These are phyloP conservation scores for Volvox carteri DNA, from an alignment of 163 green algal genomes.

Conservation along the genomic window DNA sequence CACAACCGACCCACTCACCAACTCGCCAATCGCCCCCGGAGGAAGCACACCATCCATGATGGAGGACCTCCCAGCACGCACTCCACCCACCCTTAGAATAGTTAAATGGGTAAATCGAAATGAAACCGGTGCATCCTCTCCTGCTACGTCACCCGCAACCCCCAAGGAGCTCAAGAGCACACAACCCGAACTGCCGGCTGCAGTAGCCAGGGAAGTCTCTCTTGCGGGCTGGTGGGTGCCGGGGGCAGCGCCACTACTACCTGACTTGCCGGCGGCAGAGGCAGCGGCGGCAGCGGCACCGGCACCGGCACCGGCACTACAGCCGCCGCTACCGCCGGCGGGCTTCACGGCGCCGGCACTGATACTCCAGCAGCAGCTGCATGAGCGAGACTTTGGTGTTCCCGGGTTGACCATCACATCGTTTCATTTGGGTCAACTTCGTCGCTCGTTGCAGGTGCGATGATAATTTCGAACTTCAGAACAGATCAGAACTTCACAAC, in stretches of 20 bases:
- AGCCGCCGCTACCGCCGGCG: neutral
- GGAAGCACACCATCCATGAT: too few species aligned
- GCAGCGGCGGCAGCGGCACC: neutral
- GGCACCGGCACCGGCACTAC: neutral
- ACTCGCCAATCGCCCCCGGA: too few species aligned
- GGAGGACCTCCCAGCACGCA: too few species aligned
- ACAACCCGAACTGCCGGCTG: conserved; percentile 57
- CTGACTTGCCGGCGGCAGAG: neutral
- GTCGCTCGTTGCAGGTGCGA: conserved; percentile 21
- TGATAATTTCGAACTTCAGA: neutral
- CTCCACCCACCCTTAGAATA: too few species aligned
- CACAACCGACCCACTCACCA: too few species aligned
- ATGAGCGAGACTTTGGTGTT: conserved; percentile 19
- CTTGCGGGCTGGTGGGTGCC: conserved; percentile 47
- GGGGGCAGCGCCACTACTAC: neutral
- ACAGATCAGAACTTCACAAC: neutral
- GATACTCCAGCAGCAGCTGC: neutral
- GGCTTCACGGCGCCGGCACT: neutral
- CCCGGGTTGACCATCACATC: conserved; percentile 72
- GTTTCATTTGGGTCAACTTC: conserved; percentile 69
- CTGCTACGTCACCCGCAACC: too few species aligned
- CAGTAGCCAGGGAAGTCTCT: conserved; percentile 48
- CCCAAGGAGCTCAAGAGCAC: conserved; percentile 74
- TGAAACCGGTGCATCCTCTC: too few species aligned
- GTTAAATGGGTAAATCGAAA: too few species aligned